Conservation (phyloP, 2,329 filamentous ascomycete genomes). For the Penicillium rolfsii region DNA sequence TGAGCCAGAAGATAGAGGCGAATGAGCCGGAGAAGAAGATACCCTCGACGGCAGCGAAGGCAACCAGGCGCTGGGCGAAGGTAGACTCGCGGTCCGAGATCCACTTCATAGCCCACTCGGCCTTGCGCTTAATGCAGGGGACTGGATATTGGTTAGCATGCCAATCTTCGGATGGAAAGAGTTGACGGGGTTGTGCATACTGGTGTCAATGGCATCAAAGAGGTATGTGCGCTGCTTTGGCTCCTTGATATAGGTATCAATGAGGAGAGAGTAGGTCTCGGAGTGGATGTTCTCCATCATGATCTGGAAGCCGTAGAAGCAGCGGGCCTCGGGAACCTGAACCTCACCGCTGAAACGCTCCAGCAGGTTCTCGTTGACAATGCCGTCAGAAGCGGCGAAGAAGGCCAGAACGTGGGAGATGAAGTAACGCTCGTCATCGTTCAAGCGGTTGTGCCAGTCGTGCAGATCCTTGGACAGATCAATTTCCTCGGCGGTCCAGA, state of each 20-base stretch:
- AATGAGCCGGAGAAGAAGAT: slow-evolving; percentile 99
- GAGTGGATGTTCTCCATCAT: slow-evolving; percentile 99
- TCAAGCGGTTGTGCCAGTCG: slow-evolving; percentile 98
- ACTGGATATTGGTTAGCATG: slow-evolving; percentile 56
- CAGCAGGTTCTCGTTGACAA: slow-evolving; percentile 98
- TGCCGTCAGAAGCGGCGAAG: slow-evolving; percentile 97
- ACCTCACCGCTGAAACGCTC: slow-evolving; percentile 98
- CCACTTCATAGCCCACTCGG: slow-evolving; percentile 95
- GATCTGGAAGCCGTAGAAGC: slow-evolving; percentile 99
- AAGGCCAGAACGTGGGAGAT: slow-evolving; percentile 98
- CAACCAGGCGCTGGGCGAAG: slow-evolving; percentile 92
- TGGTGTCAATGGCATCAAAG: slow-evolving; percentile 98
- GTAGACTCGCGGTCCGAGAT: slow-evolving; percentile 92
- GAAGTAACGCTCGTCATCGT: slow-evolving; percentile 97
- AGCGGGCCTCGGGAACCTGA: slow-evolving; percentile 95
- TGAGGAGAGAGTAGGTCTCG: slow-evolving; percentile 97
- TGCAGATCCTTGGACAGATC: slow-evolving; percentile 98
- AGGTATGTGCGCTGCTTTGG: slow-evolving; percentile 89
- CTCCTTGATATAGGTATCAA: slow-evolving; percentile 99
- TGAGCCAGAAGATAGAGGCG: slow-evolving; percentile 99
- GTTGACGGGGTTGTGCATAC: slow-evolving; percentile 55
- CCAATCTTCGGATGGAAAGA: neutral
- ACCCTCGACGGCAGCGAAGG: slow-evolving; percentile 96
- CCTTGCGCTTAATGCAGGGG: slow-evolving; percentile 97
- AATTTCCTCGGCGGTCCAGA: slow-evolving; percentile 99